These are phyloP conservation scores for Diplodia intermedia DNA, from an alignment of 2,329 filamentous ascomycete species.

Conservation along the genomic window DNA sequence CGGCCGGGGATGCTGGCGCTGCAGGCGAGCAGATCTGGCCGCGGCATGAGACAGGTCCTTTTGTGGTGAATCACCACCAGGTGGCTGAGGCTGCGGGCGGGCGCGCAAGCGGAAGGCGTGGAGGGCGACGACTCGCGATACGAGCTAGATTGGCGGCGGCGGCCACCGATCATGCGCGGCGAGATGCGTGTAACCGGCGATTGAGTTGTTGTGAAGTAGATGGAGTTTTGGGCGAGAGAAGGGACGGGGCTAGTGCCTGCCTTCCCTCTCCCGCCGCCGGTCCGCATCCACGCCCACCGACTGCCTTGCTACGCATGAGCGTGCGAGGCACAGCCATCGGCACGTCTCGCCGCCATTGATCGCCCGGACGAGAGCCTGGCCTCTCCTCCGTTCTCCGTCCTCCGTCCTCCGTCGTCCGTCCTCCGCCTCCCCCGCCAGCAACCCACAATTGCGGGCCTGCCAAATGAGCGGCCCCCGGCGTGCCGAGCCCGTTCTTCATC, in stretches of 20 bases:
- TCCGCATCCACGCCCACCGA: background rate
- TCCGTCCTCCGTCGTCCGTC: too few species aligned
- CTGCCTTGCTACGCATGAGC: background rate
- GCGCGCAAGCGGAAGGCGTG: slow-evolving; percentile 8
- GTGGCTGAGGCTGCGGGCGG: slow-evolving; percentile 20
- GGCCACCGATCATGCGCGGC: slow-evolving; percentile 18
- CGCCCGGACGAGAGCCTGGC: slow-evolving; percentile 19
- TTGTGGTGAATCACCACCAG: slow-evolving; percentile 13
- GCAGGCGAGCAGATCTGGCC: background rate
- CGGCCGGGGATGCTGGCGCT: background rate
- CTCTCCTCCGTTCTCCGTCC: slow-evolving; percentile 4
- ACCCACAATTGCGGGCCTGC: background rate
- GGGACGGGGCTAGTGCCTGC: too few species aligned
- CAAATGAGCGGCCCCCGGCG: background rate
- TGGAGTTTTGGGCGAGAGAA: background rate
- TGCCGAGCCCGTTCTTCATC: slow-evolving; percentile 7
- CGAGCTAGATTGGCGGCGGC: background rate
- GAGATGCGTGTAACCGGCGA: slow-evolving; percentile 24
- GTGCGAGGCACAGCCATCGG: slow-evolving; percentile 10
- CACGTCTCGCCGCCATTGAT: slow-evolving; percentile 5
- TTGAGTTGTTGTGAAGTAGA: background rate
- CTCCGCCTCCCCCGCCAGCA: background rate
- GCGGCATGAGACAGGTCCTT: slow-evolving; percentile 17
- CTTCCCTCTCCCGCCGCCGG: too few species aligned
- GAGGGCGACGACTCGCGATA: background rate